A percentile compares a stretch with the other conserved stretches of the same genome.
Evolutionary conservation across 2,329 filamentous ascomycete species (phyloP).

Genomic region (Phoma herbarum): DNA sequence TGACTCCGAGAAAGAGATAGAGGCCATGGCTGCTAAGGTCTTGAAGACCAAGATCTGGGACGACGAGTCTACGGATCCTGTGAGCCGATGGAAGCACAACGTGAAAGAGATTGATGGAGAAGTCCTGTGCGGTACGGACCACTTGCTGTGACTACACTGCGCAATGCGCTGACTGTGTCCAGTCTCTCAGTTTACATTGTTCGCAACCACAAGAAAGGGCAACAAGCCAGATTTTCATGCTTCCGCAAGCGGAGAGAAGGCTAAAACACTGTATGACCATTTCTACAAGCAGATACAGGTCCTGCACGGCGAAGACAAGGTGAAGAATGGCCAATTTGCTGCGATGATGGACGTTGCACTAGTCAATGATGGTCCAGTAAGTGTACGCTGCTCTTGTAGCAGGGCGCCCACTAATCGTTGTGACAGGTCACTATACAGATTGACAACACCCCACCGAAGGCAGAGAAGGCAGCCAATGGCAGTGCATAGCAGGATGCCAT

Average conservation of each 20-base stretch:
- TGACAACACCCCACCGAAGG: conserved; percentile 56
- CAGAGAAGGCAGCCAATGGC: conserved; percentile 44
- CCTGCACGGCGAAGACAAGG: conserved; percentile 74
- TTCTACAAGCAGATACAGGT: conserved; percentile 81
- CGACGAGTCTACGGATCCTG: conserved; percentile 70
- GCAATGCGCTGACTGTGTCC: conserved; percentile 12
- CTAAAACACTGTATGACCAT: conserved; percentile 80
- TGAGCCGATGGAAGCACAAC: conserved; percentile 81
- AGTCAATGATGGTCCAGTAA: conserved; percentile 83
- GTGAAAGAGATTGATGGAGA: conserved; percentile 91
- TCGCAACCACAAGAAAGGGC: conserved; percentile 93
- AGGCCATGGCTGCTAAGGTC: conserved; percentile 83
- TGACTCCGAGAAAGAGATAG: conserved; percentile 88
- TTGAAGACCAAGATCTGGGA: conserved; percentile 94
- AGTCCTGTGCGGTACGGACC: conserved; percentile 82
- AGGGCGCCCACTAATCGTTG: conserved; percentile 8
- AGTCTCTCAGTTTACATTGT: conserved; percentile 97
- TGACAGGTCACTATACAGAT: conserved; percentile 60
- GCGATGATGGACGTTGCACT: conserved; percentile 98
- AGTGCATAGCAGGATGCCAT: conserved; percentile 41
- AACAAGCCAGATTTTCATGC: conserved; percentile 95
- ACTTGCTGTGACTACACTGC: no score
- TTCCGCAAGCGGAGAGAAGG: conserved; percentile 79
- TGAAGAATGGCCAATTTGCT: conserved; percentile 96
- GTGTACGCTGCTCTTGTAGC: conserved; percentile 60